phyloP scores from a whole-genome alignment of 257 asterid genomes.

The Salvia rosmarinus region DNA sequence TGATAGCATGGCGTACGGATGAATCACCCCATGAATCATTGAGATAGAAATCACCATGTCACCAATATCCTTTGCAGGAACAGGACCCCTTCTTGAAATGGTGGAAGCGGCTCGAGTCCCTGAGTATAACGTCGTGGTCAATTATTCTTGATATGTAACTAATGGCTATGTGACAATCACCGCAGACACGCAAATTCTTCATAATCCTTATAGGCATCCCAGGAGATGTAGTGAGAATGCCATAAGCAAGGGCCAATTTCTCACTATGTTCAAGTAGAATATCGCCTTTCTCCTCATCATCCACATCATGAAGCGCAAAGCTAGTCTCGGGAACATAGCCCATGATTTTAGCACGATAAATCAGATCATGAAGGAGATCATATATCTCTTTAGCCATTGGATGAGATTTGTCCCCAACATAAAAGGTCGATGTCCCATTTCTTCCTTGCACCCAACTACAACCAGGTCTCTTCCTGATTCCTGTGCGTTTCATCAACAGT shows the following conservation, averaged over 20 bases:
- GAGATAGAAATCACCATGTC: constrained; percentile 28
- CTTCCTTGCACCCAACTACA: constrained; percentile 95
- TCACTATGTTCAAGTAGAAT: constrained; percentile 84
- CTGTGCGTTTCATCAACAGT: constrained; percentile 68
- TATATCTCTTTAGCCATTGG: constrained; percentile 69
- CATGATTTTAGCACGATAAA: constrained; percentile 64
- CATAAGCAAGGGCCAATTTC: constrained; percentile 92
- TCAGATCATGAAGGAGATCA: constrained; percentile 59
- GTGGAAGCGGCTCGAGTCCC: constrained; percentile 92
- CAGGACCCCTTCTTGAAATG: constrained; percentile 87
- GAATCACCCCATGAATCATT: constrained; percentile 10
- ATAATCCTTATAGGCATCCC: constrained; percentile 89
- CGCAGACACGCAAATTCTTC: constrained; percentile 88
- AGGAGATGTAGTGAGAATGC: constrained; percentile 71
- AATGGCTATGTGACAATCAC: constrained; percentile 82
- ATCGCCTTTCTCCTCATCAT: constrained; percentile 88
- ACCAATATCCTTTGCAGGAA: constrained; percentile 94
- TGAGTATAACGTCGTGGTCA: constrained; percentile 72
- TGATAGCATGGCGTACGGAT: neutral
- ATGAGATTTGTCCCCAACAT: constrained; percentile 83
- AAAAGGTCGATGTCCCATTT: constrained; percentile 68
- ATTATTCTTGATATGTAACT: constrained; percentile 69
- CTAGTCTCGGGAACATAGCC: constrained; percentile 87
- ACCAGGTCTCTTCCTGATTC: constrained; percentile 87
- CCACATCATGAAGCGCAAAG: constrained; percentile 95